Conservation (phyloP, 2,329 filamentous ascomycete genomes). For the Hymenotorrendiella dingleyae region DNA sequence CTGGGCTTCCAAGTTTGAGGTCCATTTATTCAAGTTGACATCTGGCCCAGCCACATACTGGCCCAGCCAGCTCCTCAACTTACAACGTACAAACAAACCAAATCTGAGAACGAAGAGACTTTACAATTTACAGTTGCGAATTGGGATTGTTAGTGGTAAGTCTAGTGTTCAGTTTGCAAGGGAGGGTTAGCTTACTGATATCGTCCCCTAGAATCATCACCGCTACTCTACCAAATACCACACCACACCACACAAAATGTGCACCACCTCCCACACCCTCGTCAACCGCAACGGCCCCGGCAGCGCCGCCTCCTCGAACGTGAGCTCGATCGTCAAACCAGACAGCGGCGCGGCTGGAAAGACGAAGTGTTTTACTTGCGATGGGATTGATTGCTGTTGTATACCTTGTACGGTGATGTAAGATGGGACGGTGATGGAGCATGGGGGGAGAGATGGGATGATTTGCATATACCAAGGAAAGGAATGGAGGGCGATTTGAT, state of each 20-base stretch:
- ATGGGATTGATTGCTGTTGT: conserved; percentile 48
- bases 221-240: neutral
- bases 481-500: neutral
- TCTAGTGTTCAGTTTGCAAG: no score
- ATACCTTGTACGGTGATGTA: conserved; percentile 49
- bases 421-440: neutral
- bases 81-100: no score
- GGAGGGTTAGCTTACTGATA: no score
- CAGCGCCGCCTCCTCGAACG: conserved; percentile 42
- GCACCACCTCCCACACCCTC: conserved; percentile 30
- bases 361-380: conserved; percentile 46
- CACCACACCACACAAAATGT: conserved; percentile 21
- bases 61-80: no score
- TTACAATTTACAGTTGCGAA: no score
- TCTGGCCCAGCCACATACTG: no score
- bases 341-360: conserved; percentile 36
- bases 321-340: conserved; percentile 46
- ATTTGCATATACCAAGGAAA: neutral
- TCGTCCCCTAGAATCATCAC: neutral
- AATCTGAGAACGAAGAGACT: no score
- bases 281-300: conserved; percentile 43
- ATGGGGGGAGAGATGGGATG: neutral
- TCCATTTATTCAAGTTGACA: no score
- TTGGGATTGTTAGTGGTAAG: no score
- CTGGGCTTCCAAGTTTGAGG: no score